Base-by-base conservation (phyloP, 306 rosid species). In the Echinosophora koreensis region DNA sequence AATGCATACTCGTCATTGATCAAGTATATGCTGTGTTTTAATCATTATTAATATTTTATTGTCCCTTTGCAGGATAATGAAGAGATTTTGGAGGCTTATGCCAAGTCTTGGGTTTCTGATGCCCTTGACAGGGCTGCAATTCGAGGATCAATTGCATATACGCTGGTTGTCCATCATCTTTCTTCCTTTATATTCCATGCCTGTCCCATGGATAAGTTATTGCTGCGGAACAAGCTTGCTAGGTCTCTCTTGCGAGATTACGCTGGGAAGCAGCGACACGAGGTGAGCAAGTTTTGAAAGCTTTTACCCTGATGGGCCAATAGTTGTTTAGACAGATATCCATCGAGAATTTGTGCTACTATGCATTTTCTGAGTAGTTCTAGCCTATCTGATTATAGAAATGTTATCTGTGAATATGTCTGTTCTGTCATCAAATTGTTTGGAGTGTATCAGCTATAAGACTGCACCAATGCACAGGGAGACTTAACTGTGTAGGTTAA, bases 41-140 rank as follows among this genome's bases (percentile, higher is more conserved):
- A 59, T 37, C 17, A 66, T 66, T 44, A 61, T 75, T 76, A 47
- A 74, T 67, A 63, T 28, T 57, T 8, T 80, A 47, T 44, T 71
- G 58, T 62, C 51, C 60, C 18, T 69, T 46, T 77, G 74, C 93
- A 95, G 95, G 93, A 95, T 80, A 83, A 90, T 76, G 88, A 68
- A 69, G 92, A 58, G 54, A 69, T 92, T 74, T 83, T 95, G 89
- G 93, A 88, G 84, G 97, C 91, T 49, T 95, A 92, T 78, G 75
- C 84, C 69, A 95, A 92, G 77, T 84, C 98, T 3, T 95, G 98
- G 98, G 84, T 80, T 77, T 88, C 93, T 59, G 97, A 93, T 71
- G 89, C 97, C 73, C 97, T 95, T 16, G 96, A 92, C 73, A 90
- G 87, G 81, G 91, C 98, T 83, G 92, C 86, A 42, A 80, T 41